Conservation (phyloP, 192 early-diverging fungal genomes). For the Cladochytrium replicatum region DNA sequence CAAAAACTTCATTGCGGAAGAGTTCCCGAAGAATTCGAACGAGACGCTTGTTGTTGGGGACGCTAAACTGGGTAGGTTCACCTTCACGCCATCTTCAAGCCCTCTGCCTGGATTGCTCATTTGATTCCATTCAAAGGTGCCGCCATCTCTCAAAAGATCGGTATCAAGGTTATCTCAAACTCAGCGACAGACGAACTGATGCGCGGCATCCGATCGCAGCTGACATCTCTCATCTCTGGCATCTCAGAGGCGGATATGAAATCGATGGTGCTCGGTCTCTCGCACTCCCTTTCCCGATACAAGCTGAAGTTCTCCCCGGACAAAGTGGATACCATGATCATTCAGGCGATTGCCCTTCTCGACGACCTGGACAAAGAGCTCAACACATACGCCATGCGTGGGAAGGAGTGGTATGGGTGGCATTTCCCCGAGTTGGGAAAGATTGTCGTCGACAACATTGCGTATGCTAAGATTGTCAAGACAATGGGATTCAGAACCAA, state of each 20-base stretch:
- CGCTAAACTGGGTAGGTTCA: slow-evolving; percentile 79
- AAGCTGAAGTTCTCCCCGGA: slow-evolving; percentile 99
- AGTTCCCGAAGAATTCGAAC: slow-evolving; percentile 84
- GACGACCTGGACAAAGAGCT: slow-evolving; percentile 98
- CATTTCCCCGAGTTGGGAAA: slow-evolving; percentile 99
- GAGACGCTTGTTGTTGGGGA: slow-evolving; percentile 87
- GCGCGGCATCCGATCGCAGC: slow-evolving; percentile 92
- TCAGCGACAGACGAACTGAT: slow-evolving; percentile 81
- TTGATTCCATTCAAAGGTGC: too few relatives aligned
- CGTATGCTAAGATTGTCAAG: slow-evolving; percentile 84
- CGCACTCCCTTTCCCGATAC: slow-evolving; percentile 97
- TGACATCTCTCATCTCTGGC: slow-evolving; percentile 82
- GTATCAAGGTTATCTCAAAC: slow-evolving; percentile 74
- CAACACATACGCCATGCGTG: slow-evolving; percentile 95
- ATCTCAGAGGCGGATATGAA: slow-evolving; percentile 78
- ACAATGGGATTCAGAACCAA: slow-evolving; percentile 85
- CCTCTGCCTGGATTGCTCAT: too few relatives aligned
- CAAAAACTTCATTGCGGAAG: slow-evolving; percentile 80
- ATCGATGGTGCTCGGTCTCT: slow-evolving; percentile 95
- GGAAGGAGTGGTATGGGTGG: slow-evolving; percentile 99
- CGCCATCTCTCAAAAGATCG: slow-evolving; percentile 77
- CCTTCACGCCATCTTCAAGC: too few relatives aligned
- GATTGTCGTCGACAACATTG: slow-evolving; percentile 90
- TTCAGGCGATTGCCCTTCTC: slow-evolving; percentile 92
- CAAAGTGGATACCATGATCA: slow-evolving; percentile 99